These are phyloP conservation scores for Mortierella sp. DNA, from an alignment of 371 early-diverging fungal genomes.

Conservation along the genomic window DNA sequence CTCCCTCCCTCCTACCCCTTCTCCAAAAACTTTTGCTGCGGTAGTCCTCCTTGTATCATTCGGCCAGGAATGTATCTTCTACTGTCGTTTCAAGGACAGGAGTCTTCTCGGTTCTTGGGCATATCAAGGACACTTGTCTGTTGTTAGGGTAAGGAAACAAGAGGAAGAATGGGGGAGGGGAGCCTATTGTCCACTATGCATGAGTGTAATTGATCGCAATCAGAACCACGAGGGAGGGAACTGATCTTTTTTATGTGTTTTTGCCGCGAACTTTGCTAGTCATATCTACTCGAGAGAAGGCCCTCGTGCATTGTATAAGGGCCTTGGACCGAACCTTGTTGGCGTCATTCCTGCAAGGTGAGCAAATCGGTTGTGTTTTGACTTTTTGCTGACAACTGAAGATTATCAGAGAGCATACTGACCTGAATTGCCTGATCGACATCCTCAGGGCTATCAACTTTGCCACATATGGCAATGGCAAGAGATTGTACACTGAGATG, in stretches of 20 bases:
- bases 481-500: slow-evolving; percentile 75
- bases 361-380: neutral
- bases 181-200: neutral
- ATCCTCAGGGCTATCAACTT: slow-evolving; percentile 96
- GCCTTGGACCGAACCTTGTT: slow-evolving; percentile 91
- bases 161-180: too few relatives aligned
- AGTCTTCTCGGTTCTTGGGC: slow-evolving; percentile 56
- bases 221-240: neutral
- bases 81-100: slow-evolving; percentile 26
- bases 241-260: neutral
- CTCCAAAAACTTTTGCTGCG: neutral
- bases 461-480: slow-evolving; percentile 89
- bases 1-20: neutral
- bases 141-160: slow-evolving; percentile 63
- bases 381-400: too few relatives aligned
- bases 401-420: too few relatives aligned
- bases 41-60: slow-evolving; percentile 61
- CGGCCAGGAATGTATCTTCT: slow-evolving; percentile 23
- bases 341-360: slow-evolving; percentile 94
- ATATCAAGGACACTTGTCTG: slow-evolving; percentile 67
- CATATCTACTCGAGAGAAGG: slow-evolving; percentile 85
- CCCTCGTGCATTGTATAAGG: slow-evolving; percentile 88
- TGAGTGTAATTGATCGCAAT: neutral
- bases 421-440: too few relatives aligned
- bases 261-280: slow-evolving; percentile 40